Evolutionary conservation across 2,329 filamentous ascomycete genomes (phyloP).

Genomic region (Aureobasidium mangrovei): DNA sequence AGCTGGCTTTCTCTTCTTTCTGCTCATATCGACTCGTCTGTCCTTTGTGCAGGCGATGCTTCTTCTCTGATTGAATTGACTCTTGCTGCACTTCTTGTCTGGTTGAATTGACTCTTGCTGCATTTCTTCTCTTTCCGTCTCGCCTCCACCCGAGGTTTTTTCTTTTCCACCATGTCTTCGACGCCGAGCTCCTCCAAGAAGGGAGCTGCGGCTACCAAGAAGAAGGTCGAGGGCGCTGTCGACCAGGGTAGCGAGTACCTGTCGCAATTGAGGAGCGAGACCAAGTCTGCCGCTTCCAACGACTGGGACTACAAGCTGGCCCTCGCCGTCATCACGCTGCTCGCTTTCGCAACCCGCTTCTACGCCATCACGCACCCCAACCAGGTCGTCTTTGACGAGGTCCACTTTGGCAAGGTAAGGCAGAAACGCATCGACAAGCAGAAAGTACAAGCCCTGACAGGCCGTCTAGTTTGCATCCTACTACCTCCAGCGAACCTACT

Average conservation of each 20-base stretch:
- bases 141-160: background rate
- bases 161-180: slow-evolving; percentile 5
- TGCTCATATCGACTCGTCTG: background rate
- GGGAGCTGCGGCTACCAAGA: slow-evolving; percentile 13
- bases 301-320: slow-evolving; percentile 81
- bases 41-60: background rate
- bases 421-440: background rate
- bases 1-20: background rate
- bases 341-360: slow-evolving; percentile 89
- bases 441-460: background rate
- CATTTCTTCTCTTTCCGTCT: background rate
- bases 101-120: background rate
- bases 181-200: slow-evolving; percentile 13
- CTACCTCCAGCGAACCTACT: slow-evolving; percentile 95
- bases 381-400: slow-evolving; percentile 97
- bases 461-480: slow-evolving; percentile 45
- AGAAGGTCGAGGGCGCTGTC: slow-evolving; percentile 20
- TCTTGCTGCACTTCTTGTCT: background rate
- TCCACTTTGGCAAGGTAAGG: slow-evolving; percentile 94
- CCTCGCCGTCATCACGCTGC: slow-evolving; percentile 63
- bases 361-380: slow-evolving; percentile 93
- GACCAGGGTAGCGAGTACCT: slow-evolving; percentile 33
- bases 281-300: slow-evolving; percentile 22
- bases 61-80: background rate
- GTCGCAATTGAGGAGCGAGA: slow-evolving; percentile 27